These are phyloP conservation scores for Termitomyces sp. DNA, from an alignment of 768 basidiomycete species.

Conservation along the genomic window DNA sequence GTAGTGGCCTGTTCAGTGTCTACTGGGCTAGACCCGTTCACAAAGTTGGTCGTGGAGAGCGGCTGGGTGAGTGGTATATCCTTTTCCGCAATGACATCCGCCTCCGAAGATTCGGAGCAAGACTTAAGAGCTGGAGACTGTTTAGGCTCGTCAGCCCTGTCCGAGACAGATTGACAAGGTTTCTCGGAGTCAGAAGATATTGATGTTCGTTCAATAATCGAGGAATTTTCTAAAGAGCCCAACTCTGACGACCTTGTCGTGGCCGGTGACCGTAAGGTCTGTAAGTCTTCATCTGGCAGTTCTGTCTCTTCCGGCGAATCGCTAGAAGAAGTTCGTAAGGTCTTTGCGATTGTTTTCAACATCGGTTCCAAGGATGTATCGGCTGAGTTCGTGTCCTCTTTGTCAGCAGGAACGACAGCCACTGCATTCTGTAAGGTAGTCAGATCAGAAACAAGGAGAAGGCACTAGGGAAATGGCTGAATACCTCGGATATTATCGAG, in stretches of 20 bases:
- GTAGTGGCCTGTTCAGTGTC: neutral
- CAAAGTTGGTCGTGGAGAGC: neutral
- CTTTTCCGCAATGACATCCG: neutral
- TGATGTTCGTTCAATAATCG: neutral
- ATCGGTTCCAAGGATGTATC: neutral
- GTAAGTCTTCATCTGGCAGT: neutral
- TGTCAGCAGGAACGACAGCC: constrained; percentile 1
- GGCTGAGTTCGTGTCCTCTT: neutral
- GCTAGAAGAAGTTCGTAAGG: neutral
- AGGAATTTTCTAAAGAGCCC: neutral
- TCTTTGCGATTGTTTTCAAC: neutral
- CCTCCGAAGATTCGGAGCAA: neutral
- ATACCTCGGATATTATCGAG: constrained; percentile 18
- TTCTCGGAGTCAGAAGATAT: neutral
- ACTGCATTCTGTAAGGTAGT: constrained; percentile 18
- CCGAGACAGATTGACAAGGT: neutral
- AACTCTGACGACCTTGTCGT: neutral
- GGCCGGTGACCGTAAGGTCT: neutral
- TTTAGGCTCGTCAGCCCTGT: neutral
- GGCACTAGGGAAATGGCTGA: constrained; percentile 34
- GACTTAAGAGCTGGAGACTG: neutral
- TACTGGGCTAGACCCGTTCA: neutral
- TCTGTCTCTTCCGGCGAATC: neutral
- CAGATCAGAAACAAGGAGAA: constrained; percentile 41
- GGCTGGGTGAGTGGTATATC: neutral